These are phyloP conservation scores for Penicilliopsis zonata DNA, from an alignment of 495 filamentous ascomycete genomes.

Conservation along the genomic window DNA sequence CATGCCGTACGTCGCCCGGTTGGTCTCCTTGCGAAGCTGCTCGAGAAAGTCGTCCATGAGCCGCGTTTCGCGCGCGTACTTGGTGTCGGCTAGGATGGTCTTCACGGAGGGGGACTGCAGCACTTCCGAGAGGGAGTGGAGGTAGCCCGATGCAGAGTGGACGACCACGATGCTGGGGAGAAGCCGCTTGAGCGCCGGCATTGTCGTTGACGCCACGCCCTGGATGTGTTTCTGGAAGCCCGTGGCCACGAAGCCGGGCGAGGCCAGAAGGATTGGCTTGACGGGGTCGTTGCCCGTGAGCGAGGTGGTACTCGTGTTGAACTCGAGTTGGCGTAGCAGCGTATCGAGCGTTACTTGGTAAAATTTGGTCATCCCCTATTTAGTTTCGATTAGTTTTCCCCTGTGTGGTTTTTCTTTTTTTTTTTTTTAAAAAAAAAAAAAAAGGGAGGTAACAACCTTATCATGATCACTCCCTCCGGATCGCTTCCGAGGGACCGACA, in stretches of 20 bases:
- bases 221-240: constrained; percentile 75
- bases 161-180: constrained; percentile 62
- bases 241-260: constrained; percentile 75
- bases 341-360: constrained; percentile 67
- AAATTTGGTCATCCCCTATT: constrained; percentile 62
- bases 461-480: constrained; percentile 50
- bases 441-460: constrained; percentile 27
- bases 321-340: constrained; percentile 67
- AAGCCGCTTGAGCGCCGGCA: constrained; percentile 49
- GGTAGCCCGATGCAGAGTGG: constrained; percentile 72
- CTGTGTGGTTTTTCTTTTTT: too few relatives aligned
- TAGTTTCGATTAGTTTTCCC: not conserved
- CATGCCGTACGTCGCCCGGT: constrained; percentile 83
- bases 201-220: constrained; percentile 43
- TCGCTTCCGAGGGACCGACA: constrained; percentile 69
- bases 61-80: constrained; percentile 71
- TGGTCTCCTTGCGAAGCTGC: constrained; percentile 73
- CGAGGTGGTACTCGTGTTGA: constrained; percentile 36
- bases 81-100: constrained; percentile 65
- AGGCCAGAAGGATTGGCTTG: constrained; percentile 73
- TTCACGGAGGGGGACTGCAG: constrained; percentile 68
- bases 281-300: constrained; percentile 24
- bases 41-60: constrained; percentile 81
- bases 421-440: not conserved
- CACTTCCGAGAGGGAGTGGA: constrained; percentile 78